A percentile compares a stretch with the other conserved stretches of the same genome.
Evolutionary conservation across 2,329 filamentous ascomycete species (phyloP).

Genomic region (Trichoderma sp.): DNA sequence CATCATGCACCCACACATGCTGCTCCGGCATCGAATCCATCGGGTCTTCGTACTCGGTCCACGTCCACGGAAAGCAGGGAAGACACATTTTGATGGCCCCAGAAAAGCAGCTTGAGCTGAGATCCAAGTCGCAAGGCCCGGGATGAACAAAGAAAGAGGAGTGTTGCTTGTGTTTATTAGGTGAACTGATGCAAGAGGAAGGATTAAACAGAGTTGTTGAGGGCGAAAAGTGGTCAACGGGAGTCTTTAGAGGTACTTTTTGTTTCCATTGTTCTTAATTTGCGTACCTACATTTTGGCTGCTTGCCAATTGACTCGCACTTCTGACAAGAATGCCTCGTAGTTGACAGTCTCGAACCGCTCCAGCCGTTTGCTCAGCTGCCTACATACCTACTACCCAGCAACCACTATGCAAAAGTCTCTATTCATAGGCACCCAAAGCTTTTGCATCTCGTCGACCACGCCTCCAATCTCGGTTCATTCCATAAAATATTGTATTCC

Average conservation of each 20-base stretch:
- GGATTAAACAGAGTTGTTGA: not conserved
- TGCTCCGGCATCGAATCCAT: conserved; percentile 43
- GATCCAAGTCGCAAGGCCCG: not conserved
- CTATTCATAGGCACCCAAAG: not conserved
- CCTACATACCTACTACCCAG: not conserved
- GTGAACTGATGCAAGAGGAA: not conserved
- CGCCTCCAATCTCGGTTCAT: not conserved
- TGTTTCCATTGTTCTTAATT: not conserved
- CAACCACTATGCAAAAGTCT: not conserved
- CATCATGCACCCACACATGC: conserved; percentile 46
- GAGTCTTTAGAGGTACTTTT: too few species aligned
- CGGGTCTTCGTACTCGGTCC: conserved; percentile 49
- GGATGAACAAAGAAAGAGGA: not conserved
- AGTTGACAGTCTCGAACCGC: not conserved
- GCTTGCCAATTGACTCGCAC: not conserved
- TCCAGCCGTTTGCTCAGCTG: not conserved
- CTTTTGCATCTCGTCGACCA: not conserved
- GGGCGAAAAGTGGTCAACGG: not conserved
- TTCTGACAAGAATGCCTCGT: not conserved
- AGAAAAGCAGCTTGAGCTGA: not conserved
- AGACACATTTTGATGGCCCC: conserved; percentile 49
- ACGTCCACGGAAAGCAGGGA: conserved; percentile 55
- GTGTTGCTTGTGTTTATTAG: not conserved
- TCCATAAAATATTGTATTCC: not conserved
- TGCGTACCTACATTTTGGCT: not conserved